Evolutionary conservation across 441 rosid genomes (phyloP).

Genomic region (Hypseocharis bilobata): DNA sequence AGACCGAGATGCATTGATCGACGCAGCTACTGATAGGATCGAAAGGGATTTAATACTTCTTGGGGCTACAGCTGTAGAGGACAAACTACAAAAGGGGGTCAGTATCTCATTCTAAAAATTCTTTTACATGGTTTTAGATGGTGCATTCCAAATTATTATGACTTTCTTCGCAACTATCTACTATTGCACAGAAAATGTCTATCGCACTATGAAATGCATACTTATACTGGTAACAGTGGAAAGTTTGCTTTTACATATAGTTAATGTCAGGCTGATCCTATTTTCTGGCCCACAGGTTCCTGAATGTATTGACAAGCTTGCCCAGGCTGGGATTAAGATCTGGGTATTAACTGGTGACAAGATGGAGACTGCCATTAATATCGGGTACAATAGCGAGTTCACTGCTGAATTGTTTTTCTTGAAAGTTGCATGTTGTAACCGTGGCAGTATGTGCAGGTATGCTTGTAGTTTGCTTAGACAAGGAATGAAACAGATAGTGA

Average conservation of each 20-base stretch:
- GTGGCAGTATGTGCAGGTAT: slow-evolving; percentile 39
- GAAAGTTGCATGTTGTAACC: background rate
- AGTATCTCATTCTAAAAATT: slow-evolving; percentile 8
- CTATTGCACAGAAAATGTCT: background rate
- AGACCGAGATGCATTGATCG: slow-evolving; percentile 61
- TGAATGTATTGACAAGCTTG: slow-evolving; percentile 91
- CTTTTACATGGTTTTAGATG: background rate
- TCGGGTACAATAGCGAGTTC: slow-evolving; percentile 46
- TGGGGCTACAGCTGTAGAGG: slow-evolving; percentile 92
- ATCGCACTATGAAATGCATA: background rate
- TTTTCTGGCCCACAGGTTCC: slow-evolving; percentile 52
- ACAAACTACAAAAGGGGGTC: slow-evolving; percentile 90
- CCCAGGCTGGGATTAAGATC: slow-evolving; percentile 88
- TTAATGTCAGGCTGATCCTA: background rate
- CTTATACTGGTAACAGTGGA: background rate
- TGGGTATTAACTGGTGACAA: slow-evolving; percentile 99
- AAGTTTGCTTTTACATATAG: too few species aligned
- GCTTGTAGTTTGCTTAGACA: slow-evolving; percentile 90
- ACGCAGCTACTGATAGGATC: slow-evolving; percentile 56
- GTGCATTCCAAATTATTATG: background rate
- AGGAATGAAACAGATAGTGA: slow-evolving; percentile 83
- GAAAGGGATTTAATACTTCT: slow-evolving; percentile 76
- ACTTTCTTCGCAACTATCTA: slow-evolving; percentile 4
- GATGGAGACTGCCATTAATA: slow-evolving; percentile 97
- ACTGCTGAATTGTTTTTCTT: background rate